Conservation (phyloP, 768 basidiomycete genomes). For the Naganishia antarctica region DNA sequence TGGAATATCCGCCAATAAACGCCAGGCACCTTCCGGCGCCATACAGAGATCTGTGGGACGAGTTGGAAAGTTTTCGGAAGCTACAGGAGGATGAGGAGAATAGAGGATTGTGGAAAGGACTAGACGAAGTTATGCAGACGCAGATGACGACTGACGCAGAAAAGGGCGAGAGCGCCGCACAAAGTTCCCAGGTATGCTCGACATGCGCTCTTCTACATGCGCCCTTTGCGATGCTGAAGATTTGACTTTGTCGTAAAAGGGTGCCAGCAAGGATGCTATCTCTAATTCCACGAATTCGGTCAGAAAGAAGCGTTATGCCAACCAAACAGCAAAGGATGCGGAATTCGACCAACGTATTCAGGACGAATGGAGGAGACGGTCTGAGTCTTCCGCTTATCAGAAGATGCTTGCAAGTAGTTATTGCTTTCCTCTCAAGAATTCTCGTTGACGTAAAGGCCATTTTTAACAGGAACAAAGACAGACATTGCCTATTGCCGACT, state of each 20-base stretch:
- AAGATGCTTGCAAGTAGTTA: conserved; percentile 71
- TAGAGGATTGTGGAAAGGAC: conserved; percentile 64
- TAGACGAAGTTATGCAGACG: conserved; percentile 60
- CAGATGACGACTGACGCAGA: neutral
- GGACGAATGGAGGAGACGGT: conserved; percentile 60
- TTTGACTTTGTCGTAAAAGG: no score
- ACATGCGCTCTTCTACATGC: no score
- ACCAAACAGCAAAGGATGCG: neutral
- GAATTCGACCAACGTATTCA: conserved; percentile 56
- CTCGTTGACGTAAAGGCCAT: neutral
- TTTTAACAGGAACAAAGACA: conserved; percentile 63
- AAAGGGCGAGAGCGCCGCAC: neutral
- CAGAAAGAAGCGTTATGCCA: neutral
- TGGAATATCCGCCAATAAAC: conserved; percentile 55
- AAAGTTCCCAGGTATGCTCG: no score
- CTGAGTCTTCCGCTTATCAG: conserved; percentile 65
- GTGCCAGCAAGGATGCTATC: neutral
- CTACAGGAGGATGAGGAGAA: conserved; percentile 61
- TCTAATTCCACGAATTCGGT: neutral
- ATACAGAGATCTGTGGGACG: conserved; percentile 88
- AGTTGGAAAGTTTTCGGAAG: conserved; percentile 67
- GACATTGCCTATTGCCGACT: conserved; percentile 75
- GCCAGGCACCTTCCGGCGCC: conserved; percentile 73
- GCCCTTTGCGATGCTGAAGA: no score
- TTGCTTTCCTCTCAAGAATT: neutral